Evolutionary conservation across 768 basidiomycete genomes (phyloP), one percentile per base, ranked within the genome.

Genomic region (Hirschioporus abietinus): DNA sequence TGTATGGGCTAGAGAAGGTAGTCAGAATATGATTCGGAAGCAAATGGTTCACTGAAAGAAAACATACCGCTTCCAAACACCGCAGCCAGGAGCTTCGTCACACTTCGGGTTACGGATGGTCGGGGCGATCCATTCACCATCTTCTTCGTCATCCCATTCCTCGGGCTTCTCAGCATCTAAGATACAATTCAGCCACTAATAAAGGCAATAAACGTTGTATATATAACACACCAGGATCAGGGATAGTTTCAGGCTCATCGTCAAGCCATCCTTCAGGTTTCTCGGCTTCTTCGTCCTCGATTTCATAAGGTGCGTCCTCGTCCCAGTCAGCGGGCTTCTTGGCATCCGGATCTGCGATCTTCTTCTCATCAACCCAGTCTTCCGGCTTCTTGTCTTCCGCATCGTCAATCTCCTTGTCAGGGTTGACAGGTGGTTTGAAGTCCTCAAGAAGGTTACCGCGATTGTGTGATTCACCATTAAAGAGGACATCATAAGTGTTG

Each of bases 121-220:
- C 34, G 97, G 96, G 7, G 96, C 85, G 70, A 99, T 86, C 95
- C 95, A 99, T 75, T 99, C 96, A 76, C 97, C 97, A 71, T 99
- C 96, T 76, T 99, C 97, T 75, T 98, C 97, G 72, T 98, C 96
- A 73, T 97, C 95, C 97, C 97, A 99, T 78, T 99, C 97, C 76
- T 99, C 97, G 7, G 97, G 97, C 82, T 97, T 98, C 78, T 89
- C 86, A 57, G 92, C 87, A 70, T 94, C 92, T 87, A 66, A 1
- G 70, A 35, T 10, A 18, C 6, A 34, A 20, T 18, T 67, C 59
- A 68, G 63, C 57, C n/a, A n/a, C 52, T 30, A 61, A 18, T 23
- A 26, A n/a, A 61, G 36, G 52, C 2, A 60, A 18, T 8, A 63
- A 58, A n/a, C n/a, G n/a, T n/a, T 35, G 36, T 27, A 10, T 12